Conservation (phyloP, 306 rosid genomes). For the Biancaea sappan region DNA sequence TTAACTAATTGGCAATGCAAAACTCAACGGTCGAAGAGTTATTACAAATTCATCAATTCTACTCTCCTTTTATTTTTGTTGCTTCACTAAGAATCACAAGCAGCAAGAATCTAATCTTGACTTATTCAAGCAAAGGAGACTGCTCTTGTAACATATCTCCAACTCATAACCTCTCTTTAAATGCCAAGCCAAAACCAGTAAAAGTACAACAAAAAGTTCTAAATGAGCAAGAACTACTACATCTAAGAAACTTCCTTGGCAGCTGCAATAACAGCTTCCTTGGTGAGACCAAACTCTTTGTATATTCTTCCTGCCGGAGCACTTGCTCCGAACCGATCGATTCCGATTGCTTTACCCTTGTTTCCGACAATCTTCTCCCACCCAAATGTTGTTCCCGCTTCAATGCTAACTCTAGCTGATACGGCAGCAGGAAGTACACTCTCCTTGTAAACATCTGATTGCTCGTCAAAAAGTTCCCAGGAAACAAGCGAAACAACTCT, state of each 20-base stretch:
- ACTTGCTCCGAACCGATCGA: constrained; percentile 94
- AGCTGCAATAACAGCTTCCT: constrained; percentile 93
- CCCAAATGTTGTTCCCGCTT: constrained; percentile 96
- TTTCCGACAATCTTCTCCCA: constrained; percentile 84
- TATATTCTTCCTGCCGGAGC: constrained; percentile 92
- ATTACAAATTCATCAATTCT: constrained; percentile 43
- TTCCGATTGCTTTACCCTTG: constrained; percentile 90
- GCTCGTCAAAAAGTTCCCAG: constrained; percentile 93
- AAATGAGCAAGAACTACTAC: constrained; percentile 33
- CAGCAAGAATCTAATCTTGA: constrained; percentile 35
- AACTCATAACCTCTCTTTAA: constrained; percentile 34
- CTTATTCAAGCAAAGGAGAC: constrained; percentile 52
- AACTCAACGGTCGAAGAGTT: constrained; percentile 49
- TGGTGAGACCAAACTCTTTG: constrained; percentile 88
- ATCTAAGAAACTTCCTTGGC: constrained; percentile 60
- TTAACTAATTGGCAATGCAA: constrained; percentile 41
- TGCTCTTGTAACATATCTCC: constrained; percentile 41
- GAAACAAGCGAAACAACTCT: constrained; percentile 88
- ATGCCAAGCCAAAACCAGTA: constrained; percentile 37
- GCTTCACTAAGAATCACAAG: constrained; percentile 40
- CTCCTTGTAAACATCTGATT: constrained; percentile 91
- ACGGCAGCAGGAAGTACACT: constrained; percentile 86
- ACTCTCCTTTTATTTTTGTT: constrained; percentile 42
- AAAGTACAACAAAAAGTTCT: constrained; percentile 10
- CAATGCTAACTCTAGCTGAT: constrained; percentile 96